A percentile compares a stretch with the other conserved stretches of the same genome.
phyloP scores from a whole-genome alignment of 108 stramenopile species.

The Mediolabrus comicus region DNA sequence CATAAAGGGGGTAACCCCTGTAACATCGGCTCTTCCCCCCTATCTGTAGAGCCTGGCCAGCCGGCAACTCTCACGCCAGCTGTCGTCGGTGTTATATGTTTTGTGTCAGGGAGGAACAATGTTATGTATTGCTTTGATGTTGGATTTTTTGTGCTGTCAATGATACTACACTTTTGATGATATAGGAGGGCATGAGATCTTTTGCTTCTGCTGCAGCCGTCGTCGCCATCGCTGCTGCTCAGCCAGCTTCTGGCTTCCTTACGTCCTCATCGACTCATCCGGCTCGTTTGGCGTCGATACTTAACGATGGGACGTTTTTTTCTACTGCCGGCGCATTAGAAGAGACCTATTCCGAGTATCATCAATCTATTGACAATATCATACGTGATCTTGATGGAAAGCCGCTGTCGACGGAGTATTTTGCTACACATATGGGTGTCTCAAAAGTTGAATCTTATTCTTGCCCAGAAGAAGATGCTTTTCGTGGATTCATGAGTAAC shows the following conservation, averaged over 20 bases:
- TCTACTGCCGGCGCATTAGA: not conserved
- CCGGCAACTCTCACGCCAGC: no score
- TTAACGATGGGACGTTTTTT: no score
- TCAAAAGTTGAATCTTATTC: conserved; percentile 33
- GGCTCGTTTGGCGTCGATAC: not conserved
- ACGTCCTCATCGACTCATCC: not conserved
- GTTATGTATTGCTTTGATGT: no score
- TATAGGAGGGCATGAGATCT: not conserved
- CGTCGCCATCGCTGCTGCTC: not conserved
- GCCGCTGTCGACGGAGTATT: conserved; percentile 31
- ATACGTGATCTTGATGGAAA: conserved; percentile 53
- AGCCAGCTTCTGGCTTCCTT: not conserved
- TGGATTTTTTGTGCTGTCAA: no score
- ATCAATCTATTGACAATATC: conserved; percentile 18
- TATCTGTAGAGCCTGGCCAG: no score
- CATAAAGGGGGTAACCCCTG: no score
- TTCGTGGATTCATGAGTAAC: conserved; percentile 57
- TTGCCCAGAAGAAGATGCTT: conserved; percentile 57
- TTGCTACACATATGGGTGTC: conserved; percentile 11
- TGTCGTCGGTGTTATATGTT: no score
- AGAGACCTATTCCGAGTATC: conserved; percentile 2
- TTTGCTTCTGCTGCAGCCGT: not conserved
- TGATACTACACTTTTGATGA: no score
- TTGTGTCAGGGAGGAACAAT: no score
- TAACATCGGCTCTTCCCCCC: no score